A percentile compares a stretch with the other conserved stretches of the same genome.
Evolutionary conservation across 768 basidiomycete genomes (phyloP).

Genomic region (Lactarius akahatsu): DNA sequence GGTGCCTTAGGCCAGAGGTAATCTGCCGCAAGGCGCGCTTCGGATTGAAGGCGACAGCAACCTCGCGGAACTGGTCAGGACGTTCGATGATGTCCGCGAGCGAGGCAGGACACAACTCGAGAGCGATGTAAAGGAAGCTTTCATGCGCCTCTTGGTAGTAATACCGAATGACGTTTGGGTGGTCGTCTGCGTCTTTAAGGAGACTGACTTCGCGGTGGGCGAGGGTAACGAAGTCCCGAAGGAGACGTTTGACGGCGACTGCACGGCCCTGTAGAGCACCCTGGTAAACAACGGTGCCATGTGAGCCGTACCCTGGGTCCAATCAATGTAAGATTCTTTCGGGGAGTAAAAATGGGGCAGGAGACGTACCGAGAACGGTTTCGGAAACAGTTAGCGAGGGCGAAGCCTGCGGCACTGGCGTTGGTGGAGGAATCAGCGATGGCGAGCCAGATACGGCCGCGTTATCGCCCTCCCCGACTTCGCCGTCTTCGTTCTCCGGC

Average conservation of each 20-base stretch:
- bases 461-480: constrained; percentile 26
- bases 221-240: constrained; percentile 93
- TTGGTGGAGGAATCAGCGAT: constrained; percentile 31
- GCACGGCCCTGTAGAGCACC: constrained; percentile 96
- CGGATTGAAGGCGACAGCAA: constrained; percentile 75
- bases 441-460: constrained; percentile 21
- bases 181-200: constrained; percentile 95
- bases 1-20: constrained; percentile 80
- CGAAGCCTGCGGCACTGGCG: constrained; percentile 27
- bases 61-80: constrained; percentile 75
- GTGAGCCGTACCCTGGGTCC: constrained; percentile 84
- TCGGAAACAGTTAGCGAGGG: constrained; percentile 73
- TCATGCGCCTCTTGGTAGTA: constrained; percentile 94
- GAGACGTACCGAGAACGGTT: constrained; percentile 61
- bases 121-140: constrained; percentile 96
- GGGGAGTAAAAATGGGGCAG: not conserved
- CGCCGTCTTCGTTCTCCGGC: constrained; percentile 25
- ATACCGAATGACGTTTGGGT: constrained; percentile 97
- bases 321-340: constrained; percentile 14
- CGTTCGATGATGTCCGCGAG: constrained; percentile 84
- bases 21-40: constrained; percentile 88
- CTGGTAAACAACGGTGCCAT: constrained; percentile 93
- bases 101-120: constrained; percentile 90
- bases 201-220: constrained; percentile 92
- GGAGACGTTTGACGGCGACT: constrained; percentile 96